phyloP scores from a whole-genome alignment of 2,329 filamentous ascomycete genomes.

The Onygena corvina region DNA sequence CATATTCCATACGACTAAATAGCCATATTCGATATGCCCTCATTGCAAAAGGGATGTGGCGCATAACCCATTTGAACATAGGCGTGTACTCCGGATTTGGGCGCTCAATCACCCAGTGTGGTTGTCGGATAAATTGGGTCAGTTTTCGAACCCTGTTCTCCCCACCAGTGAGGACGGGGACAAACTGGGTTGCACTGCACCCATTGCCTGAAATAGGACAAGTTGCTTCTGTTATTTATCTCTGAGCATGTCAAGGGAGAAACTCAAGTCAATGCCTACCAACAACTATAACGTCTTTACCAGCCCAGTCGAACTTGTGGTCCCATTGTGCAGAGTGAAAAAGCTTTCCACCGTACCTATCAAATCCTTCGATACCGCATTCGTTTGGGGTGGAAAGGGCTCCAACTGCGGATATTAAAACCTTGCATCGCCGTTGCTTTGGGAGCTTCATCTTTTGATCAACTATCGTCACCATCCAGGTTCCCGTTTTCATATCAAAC shows the following conservation, averaged over 20 bases:
- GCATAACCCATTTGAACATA: slow-evolving; percentile 35
- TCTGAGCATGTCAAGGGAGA: neutral
- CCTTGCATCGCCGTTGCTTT: slow-evolving; percentile 17
- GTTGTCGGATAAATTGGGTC: slow-evolving; percentile 40
- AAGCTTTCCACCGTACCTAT: slow-evolving; percentile 26
- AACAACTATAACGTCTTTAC: slow-evolving; percentile 31
- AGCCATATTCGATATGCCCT: slow-evolving; percentile 34
- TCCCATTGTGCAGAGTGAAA: slow-evolving; percentile 36
- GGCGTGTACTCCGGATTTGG: slow-evolving; percentile 33
- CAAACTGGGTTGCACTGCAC: slow-evolving; percentile 39
- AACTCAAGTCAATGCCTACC: slow-evolving; percentile 20
- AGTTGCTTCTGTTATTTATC: neutral
- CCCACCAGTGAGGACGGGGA: slow-evolving; percentile 34
- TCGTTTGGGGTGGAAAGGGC: slow-evolving; percentile 21
- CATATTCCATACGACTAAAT: slow-evolving; percentile 35
- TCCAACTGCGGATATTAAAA: slow-evolving; percentile 25
- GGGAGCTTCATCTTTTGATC: slow-evolving; percentile 18
- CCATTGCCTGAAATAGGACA: slow-evolving; percentile 30
- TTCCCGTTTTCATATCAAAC: slow-evolving; percentile 16
- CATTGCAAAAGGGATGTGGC: slow-evolving; percentile 36
- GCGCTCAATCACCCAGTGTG: slow-evolving; percentile 40
- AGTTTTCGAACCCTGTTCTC: slow-evolving; percentile 28
- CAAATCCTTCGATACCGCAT: slow-evolving; percentile 23
- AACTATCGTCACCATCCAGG: slow-evolving; percentile 22
- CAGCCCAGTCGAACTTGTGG: slow-evolving; percentile 27